Percentiles rank a stretch among this genome's conserved stretches.
Conservation (phyloP, 371 early-diverging fungal genomes). For the Mucor irregularis region DNA sequence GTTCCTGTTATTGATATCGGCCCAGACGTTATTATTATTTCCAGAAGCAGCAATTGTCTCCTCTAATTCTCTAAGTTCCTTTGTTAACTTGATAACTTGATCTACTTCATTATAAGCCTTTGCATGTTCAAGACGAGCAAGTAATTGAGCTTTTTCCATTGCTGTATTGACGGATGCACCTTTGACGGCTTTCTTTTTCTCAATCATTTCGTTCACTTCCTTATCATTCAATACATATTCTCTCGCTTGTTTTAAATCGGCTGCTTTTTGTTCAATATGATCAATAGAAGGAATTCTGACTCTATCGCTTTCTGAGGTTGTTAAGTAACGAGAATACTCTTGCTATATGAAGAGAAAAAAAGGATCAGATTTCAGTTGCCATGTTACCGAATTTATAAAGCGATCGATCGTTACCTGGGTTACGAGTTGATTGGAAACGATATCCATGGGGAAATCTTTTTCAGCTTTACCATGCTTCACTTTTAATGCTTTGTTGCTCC, state of each 20-base stretch:
- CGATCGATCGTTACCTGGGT: constrained; percentile 50
- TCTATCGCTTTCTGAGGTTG: constrained; percentile 52
- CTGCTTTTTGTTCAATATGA: constrained; percentile 54
- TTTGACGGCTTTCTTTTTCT: constrained; percentile 55
- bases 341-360: constrained; percentile 14
- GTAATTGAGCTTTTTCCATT: constrained; percentile 56
- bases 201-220: constrained; percentile 64
- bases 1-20: constrained; percentile 52
- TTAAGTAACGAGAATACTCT: constrained; percentile 63
- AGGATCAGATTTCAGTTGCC: too few relatives aligned
- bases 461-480: constrained; percentile 71
- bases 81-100: constrained; percentile 23
- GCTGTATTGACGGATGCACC: constrained; percentile 49
- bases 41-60: constrained; percentile 25
- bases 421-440: constrained; percentile 67
- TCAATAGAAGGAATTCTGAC: constrained; percentile 49
- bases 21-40: constrained; percentile 51
- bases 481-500: constrained; percentile 61
- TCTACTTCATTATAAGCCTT: constrained; percentile 37
- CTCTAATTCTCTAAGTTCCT: constrained; percentile 35
- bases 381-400: constrained; percentile 23
- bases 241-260: constrained; percentile 59
- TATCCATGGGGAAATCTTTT: constrained; percentile 72
- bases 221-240: constrained; percentile 68
- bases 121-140: constrained; percentile 39